These are phyloP conservation scores for Trichophyton simii DNA, from an alignment of 2,329 filamentous ascomycete species.

Conservation along the genomic window DNA sequence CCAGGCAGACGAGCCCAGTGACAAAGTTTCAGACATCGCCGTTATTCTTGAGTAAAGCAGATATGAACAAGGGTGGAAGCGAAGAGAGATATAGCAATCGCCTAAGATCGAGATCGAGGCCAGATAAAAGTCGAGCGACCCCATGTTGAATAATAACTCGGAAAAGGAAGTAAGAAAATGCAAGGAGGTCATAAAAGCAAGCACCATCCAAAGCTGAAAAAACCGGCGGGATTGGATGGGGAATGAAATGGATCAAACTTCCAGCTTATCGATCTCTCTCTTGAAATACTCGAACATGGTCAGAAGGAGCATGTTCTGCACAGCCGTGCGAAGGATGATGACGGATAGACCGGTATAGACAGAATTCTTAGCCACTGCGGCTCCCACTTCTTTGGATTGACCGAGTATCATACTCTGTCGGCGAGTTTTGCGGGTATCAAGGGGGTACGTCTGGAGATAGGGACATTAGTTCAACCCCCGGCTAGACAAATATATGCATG, in stretches of 20 bases:
- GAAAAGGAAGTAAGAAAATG: not conserved
- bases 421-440: constrained; percentile 39
- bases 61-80: constrained; percentile 7
- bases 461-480: constrained; percentile 1
- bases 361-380: constrained; percentile 31
- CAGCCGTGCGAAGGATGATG: constrained; percentile 33
- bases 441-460: constrained; percentile 32
- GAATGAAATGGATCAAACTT: constrained; percentile 6
- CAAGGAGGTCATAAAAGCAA: not conserved
- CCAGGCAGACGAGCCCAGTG: not conserved
- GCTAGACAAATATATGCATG: not conserved
- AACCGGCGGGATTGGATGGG: not conserved
- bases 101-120: not conserved
- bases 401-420: constrained; percentile 36
- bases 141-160: not conserved
- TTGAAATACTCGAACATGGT: constrained; percentile 37
- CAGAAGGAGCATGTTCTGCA: constrained; percentile 40
- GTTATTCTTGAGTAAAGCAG: not conserved
- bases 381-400: constrained; percentile 30
- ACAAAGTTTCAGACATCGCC: not conserved
- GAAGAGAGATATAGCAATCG: not conserved
- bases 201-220: not conserved
- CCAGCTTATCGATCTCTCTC: constrained; percentile 30
- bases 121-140: not conserved
- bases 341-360: constrained; percentile 39